Evolutionary conservation across 805 yeast species (phyloP).

Genomic region (Kurtzmaniella cleridarum): DNA sequence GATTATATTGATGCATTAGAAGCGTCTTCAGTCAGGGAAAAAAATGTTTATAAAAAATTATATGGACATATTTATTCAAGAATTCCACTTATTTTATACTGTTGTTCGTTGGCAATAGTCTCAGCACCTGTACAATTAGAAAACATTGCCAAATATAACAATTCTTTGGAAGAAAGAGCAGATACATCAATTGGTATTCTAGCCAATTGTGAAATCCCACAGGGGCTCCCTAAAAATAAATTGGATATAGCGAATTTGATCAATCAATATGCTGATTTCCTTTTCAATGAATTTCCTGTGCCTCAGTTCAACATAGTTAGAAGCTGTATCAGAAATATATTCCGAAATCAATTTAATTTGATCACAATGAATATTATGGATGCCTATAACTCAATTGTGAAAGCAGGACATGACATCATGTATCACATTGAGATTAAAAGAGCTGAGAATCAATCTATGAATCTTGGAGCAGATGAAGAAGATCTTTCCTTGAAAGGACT

Average conservation of each 20-base stretch:
- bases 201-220: constrained; percentile 7
- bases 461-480: neutral
- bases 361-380: constrained; percentile 19
- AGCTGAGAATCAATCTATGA: neutral
- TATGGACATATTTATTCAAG: constrained; percentile 15
- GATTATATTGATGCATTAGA: constrained; percentile 11
- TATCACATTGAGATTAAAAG: constrained; percentile 19
- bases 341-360: constrained; percentile 24
- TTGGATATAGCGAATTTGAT: constrained; percentile 15
- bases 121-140: constrained; percentile 27
- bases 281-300: constrained; percentile 18
- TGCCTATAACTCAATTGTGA: constrained; percentile 19
- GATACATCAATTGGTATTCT: constrained; percentile 17
- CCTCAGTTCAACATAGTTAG: too few relatives aligned
- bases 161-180: constrained; percentile 23
- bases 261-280: constrained; percentile 16
- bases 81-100: constrained; percentile 20
- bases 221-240: constrained; percentile 14
- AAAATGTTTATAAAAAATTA: constrained; percentile 13
- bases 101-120: constrained; percentile 29
- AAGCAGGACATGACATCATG: constrained; percentile 27
- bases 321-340: constrained; percentile 8
- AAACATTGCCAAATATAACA: constrained; percentile 22
- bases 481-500: neutral
- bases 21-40: constrained; percentile 12